Base-by-base conservation (phyloP, 345 rosid genomes). In the Citrus reticulata region DNA sequence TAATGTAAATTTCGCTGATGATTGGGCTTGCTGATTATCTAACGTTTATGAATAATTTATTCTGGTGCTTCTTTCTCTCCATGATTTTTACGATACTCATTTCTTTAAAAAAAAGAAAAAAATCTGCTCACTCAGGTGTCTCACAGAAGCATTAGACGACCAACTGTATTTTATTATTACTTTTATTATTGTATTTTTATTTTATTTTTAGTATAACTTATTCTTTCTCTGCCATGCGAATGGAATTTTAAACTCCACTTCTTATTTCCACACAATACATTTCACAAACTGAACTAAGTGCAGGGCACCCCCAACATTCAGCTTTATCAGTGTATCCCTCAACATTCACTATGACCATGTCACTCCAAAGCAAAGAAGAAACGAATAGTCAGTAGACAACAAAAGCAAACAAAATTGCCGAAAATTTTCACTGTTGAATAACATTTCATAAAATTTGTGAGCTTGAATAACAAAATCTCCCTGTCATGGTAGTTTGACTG, bases 1-100 rank as follows among this genome's bases (percentile, higher is more conserved):
- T 32, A 65, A 57, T 69, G 68, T 73, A 62, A 74, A 62, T 73
- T 66, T 68, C 19, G 54, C n/a, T 7, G 7, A 40, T n/a, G 78
- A 67, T 35, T 78, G 74, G 60, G 62, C 59, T 68, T 68, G 42
- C 73, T 74, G 40, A 63, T 78, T 70, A 57, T 82, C 70, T 82
- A 70, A 69, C 72, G 42, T 54, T 70, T 2, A 9, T n/a, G 24
- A 61, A 63, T 74, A 73, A 54, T 78, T 68, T 55, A 34, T 72
- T 42, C n/a, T 76, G 27, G 29, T 55, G 57, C 58, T 25, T 4
- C 16, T 19, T 3, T 32, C 58, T 46, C 30, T 25, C 2, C 10
- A 1, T 6, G 20, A 1, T 62, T 13, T 51, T 51, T 14, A 51
- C 2, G 55, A 49, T 49, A 49, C 3, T 4, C 57, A 51, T 14